phyloP scores from a whole-genome alignment of 2,329 filamentous ascomycete genomes.

The Neophaeococcomyces aloes region DNA sequence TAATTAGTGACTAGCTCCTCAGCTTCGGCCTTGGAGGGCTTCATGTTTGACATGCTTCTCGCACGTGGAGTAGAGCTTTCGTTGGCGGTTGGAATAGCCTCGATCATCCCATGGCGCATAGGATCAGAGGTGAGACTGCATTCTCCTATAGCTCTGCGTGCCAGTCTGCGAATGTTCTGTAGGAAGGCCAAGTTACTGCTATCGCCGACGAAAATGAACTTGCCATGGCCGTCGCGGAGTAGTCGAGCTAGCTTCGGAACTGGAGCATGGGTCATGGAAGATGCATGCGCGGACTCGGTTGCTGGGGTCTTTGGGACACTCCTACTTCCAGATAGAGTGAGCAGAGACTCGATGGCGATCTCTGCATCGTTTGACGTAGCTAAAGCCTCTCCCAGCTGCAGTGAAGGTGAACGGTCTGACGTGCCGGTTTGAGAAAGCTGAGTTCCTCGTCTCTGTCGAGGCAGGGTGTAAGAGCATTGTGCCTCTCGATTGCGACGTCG shows the following conservation, averaged over 20 bases:
- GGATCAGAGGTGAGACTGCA: slow-evolving; percentile 33
- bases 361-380: slow-evolving; percentile 18
- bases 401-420: not conserved
- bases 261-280: slow-evolving; percentile 21
- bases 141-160: slow-evolving; percentile 36
- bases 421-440: not conserved
- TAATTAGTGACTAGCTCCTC: slow-evolving; percentile 35
- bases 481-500: slow-evolving; percentile 32
- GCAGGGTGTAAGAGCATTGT: slow-evolving; percentile 32
- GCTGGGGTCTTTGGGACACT: slow-evolving; percentile 16
- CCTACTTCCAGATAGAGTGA: slow-evolving; percentile 20
- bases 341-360: slow-evolving; percentile 21
- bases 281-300: not conserved
- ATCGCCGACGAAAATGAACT: slow-evolving; percentile 46
- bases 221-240: slow-evolving; percentile 42
- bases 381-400: not conserved
- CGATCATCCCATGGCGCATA: slow-evolving; percentile 33
- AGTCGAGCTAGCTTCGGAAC: slow-evolving; percentile 37
- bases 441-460: slow-evolving; percentile 1
- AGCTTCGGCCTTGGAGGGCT: slow-evolving; percentile 31
- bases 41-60: slow-evolving; percentile 4
- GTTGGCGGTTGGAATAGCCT: slow-evolving; percentile 20
- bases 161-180: slow-evolving; percentile 42
- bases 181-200: slow-evolving; percentile 44
- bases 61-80: slow-evolving; percentile 1